phyloP scores from a whole-genome alignment of 2,329 filamentous ascomycete species.

The Aspergillus pseudonomiae region DNA sequence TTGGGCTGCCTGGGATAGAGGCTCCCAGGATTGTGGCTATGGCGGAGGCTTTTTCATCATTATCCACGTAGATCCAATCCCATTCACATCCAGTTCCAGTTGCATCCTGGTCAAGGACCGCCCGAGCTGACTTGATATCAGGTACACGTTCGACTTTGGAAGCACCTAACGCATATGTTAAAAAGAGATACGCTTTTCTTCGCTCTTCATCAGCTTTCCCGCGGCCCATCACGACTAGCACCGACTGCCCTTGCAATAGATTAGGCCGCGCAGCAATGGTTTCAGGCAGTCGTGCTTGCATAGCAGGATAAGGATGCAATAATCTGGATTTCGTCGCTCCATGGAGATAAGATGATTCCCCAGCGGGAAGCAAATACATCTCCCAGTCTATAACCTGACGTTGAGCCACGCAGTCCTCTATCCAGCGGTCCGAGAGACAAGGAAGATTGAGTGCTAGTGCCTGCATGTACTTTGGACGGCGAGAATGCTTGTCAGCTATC shows the following conservation, averaged over 20 bases:
- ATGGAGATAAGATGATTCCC: slow-evolving; percentile 74
- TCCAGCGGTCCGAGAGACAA: slow-evolving; percentile 81
- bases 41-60: slow-evolving; percentile 59
- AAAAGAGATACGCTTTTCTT: slow-evolving; percentile 74
- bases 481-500: slow-evolving; percentile 82
- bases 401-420: slow-evolving; percentile 69
- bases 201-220: slow-evolving; percentile 66
- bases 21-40: slow-evolving; percentile 46
- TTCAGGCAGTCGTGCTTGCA: slow-evolving; percentile 57
- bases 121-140: slow-evolving; percentile 67
- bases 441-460: slow-evolving; percentile 87
- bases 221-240: slow-evolving; percentile 73
- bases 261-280: slow-evolving; percentile 64
- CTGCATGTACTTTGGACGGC: slow-evolving; percentile 91
- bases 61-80: slow-evolving; percentile 80
- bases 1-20: slow-evolving; percentile 22
- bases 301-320: slow-evolving; percentile 63
- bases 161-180: slow-evolving; percentile 78
- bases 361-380: slow-evolving; percentile 82
- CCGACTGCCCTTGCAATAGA: slow-evolving; percentile 64
- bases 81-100: slow-evolving; percentile 52
- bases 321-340: slow-evolving; percentile 76
- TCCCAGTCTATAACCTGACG: slow-evolving; percentile 70
- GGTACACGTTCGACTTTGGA: slow-evolving; percentile 65
- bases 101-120: slow-evolving; percentile 55